Evolutionary conservation across 176 grass and related monocot genomes (phyloP).

Genomic region (Lolium multiflorum): DNA sequence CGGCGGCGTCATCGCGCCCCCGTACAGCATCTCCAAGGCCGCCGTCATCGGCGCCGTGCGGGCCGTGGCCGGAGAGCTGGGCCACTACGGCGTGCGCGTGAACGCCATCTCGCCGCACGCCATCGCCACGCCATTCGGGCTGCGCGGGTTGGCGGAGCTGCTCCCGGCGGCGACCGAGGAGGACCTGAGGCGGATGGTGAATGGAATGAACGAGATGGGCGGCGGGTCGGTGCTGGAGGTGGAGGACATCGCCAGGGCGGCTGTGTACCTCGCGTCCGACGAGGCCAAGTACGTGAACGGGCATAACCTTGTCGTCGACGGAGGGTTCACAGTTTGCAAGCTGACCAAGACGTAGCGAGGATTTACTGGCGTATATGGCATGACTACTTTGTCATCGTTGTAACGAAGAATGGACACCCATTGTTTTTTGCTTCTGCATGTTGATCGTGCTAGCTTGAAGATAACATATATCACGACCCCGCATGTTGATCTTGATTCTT

Average conservation of each 20-base stretch:
- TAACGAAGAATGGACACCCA: not conserved
- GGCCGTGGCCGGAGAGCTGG: slow-evolving; percentile 47
- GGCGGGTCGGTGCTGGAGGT: slow-evolving; percentile 43
- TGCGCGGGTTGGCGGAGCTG: not conserved
- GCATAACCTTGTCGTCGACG: slow-evolving; percentile 78
- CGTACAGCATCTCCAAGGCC: slow-evolving; percentile 55
- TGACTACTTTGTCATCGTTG: not conserved
- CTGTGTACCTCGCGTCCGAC: slow-evolving; percentile 68
- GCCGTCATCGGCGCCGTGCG: slow-evolving; percentile 53
- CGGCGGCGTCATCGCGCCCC: not conserved
- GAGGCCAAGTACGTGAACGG: slow-evolving; percentile 63
- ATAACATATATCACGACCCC: too few species aligned
- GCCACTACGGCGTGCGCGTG: slow-evolving; percentile 59
- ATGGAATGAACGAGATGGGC: slow-evolving; percentile 44
- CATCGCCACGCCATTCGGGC: slow-evolving; percentile 47
- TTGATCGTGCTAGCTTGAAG: too few species aligned
- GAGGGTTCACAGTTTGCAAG: slow-evolving; percentile 49
- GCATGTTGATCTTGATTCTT: not conserved
- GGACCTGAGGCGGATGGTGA: slow-evolving; percentile 26
- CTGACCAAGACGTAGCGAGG: not conserved
- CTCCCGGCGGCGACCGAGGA: not conserved
- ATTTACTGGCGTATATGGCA: not conserved
- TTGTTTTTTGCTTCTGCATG: too few species aligned
- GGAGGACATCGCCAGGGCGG: slow-evolving; percentile 56
- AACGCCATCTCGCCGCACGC: slow-evolving; percentile 67